Percentiles rank a stretch among this genome's conserved stretches.
phyloP scores from a whole-genome alignment of 495 filamentous ascomycete species.

The Lepidopterella palustris region DNA sequence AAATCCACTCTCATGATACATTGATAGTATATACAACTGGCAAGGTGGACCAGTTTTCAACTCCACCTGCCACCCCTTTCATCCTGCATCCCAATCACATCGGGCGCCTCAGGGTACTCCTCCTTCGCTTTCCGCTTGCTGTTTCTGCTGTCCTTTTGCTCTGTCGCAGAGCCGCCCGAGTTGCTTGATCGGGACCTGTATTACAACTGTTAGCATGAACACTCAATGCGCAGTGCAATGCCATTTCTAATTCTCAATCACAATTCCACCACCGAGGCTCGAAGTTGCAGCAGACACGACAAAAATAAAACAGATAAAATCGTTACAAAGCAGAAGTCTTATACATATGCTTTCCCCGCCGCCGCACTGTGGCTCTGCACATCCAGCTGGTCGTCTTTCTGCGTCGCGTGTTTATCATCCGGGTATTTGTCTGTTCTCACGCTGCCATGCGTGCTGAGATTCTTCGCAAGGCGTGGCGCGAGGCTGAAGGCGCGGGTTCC shows the following conservation, averaged over 20 bases:
- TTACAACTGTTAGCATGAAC: neutral
- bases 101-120: neutral
- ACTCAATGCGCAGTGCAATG: neutral
- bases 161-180: conserved; percentile 35
- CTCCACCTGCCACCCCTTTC: no score
- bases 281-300: neutral
- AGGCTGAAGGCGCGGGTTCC: conserved; percentile 11
- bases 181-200: conserved; percentile 2
- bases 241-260: neutral
- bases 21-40: no score
- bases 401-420: conserved; percentile 17
- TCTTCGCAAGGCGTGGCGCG: neutral
- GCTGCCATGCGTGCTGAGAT: conserved; percentile 7
- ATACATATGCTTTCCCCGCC: conserved; percentile 37
- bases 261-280: neutral
- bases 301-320: neutral
- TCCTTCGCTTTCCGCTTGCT: neutral
- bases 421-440: conserved; percentile 2
- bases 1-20: no score
- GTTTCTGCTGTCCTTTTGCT: conserved; percentile 37
- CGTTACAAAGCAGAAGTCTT: neutral
- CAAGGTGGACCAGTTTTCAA: no score
- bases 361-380: conserved; percentile 37
- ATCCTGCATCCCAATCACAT: no score
- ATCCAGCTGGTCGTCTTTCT: conserved; percentile 40